Conservation (phyloP, 768 basidiomycete species). For the Leccinum arenicola region DNA sequence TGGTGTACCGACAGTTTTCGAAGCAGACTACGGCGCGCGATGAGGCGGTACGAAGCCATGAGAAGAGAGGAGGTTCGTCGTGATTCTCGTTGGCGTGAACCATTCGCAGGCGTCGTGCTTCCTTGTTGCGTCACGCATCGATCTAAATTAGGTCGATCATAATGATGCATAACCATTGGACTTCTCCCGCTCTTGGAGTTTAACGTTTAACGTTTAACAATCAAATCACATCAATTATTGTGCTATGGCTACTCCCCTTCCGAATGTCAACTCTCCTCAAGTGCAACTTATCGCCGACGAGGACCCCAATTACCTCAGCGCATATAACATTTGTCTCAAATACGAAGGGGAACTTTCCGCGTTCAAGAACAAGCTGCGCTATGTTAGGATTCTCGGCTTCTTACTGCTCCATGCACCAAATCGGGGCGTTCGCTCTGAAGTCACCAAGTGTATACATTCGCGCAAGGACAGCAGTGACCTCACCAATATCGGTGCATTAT, state of each 20-base stretch:
- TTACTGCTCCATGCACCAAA: slow-evolving; percentile 6
- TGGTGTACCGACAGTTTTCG: no score
- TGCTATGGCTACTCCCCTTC: not conserved
- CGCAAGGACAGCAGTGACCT: not conserved
- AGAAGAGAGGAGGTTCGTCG: no score
- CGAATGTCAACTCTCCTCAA: not conserved
- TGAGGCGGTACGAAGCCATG: no score
- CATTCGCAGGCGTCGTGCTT: no score
- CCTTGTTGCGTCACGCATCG: no score
- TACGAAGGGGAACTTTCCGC: not conserved
- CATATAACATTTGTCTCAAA: slow-evolving; percentile 1
- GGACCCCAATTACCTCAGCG: not conserved
- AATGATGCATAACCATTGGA: no score
- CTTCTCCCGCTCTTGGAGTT: no score
- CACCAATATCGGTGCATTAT: not conserved
- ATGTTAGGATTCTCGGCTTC: slow-evolving; percentile 8
- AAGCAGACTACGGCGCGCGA: no score
- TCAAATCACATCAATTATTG: no score
- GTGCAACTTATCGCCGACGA: not conserved
- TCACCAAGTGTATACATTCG: slow-evolving; percentile 3
- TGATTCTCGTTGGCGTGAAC: no score
- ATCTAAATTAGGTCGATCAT: no score
- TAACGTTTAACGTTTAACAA: no score
- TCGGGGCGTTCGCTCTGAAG: not conserved
- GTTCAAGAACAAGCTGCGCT: not conserved